Evolutionary conservation across 768 basidiomycete species (phyloP), one percentile per base, ranked within the genome.

Genomic region (Amanita muscaria): DNA sequence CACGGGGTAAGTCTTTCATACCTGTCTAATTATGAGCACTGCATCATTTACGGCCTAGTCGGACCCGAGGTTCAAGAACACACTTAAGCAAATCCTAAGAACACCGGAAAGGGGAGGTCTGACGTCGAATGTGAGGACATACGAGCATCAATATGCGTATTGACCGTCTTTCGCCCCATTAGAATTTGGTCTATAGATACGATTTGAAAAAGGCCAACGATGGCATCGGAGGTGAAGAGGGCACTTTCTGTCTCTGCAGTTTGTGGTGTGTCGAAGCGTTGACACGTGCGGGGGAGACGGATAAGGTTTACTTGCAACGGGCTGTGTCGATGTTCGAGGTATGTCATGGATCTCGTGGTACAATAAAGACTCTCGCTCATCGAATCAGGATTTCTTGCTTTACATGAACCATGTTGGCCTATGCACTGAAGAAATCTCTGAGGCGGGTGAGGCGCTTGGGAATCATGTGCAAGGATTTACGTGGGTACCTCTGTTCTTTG

Each of bases 161-260:
- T n/a, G 7, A 10, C 30, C 48, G 4, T 42, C 5, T 38, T 12
- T 16, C 12, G 2, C n/a, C 38, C 10, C n/a, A 18, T n/a, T 51
- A 89, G 86, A 83, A 81, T 53, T 73, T 90, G 8, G 86, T 90
- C 5, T 94, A 86, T 57, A 80, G 93, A 6, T 97, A 97, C 61
- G 90, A 98, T 57, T 82, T 86, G 10, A 65, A 61, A 19, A 86
- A 86, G 59, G 80, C 88, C 0, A 83, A 87, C 46, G 94, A 97
- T 54, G 94, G 94, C 5, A 90, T 97, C 10, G 93, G 94, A 1
- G 92, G 93, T 1, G 89, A 94, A 51, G 93, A 96, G 63, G 93
- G 93, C 2, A 92, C 88, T 0, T 96, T 97, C 64, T 89, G 88
- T 49, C 67, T 98, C 37, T 92, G 89, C 56, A 88, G 86, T 0